Base-by-base conservation (phyloP, 768 basidiomycete species). In the Mycena galericulata region DNA sequence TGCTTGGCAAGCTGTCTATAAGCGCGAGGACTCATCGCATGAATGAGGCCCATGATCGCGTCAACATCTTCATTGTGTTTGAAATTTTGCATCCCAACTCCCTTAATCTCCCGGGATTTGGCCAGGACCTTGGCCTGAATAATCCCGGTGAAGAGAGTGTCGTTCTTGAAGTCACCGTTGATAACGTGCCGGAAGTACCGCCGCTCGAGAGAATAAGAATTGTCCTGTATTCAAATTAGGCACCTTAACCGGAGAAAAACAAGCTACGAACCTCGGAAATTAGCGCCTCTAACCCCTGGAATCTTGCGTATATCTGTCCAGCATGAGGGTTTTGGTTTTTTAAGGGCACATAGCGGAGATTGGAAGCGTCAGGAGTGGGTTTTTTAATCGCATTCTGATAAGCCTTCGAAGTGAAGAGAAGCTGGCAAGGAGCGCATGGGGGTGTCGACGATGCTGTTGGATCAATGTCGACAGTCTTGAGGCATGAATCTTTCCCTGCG, bases 51-150 rank as follows among this genome's bases (percentile, higher is more conserved):
- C 8, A 65, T 53, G 36, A 73, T 74, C 6, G 76, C 73, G 14
- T 73, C 66, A 7, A 68, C 64, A 1, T 65, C 69, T 5, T 70
- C 66, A 4, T 68, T 29, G 38, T 77, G 77, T n/a, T 69, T 64
- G 70, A 79, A 75, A 47, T 78, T 77, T 53, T 76, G 75, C 29
- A 62, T 62, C 0, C 74, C 75, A 2, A 71, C 55, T 0, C 77
- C 77, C 0, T 63, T 58, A 1, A 56, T 55, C 20, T 75, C 57
- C 1, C 72, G 69, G 5, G 75, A 74, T 0, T 36, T 32, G 2
- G 29, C 38, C 8, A 49, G 18, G 0, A 72, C 60, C 38, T 74
- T 67, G 1, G 74, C 77, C 30, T 75, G 41, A 1, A 79, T 47
- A 0, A 79, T 38, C 4, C 71, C 76, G 1, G 53, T 40, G 53